phyloP scores from a whole-genome alignment of 169 alveolate genomes.

The Plasmodium vinckei region DNA sequence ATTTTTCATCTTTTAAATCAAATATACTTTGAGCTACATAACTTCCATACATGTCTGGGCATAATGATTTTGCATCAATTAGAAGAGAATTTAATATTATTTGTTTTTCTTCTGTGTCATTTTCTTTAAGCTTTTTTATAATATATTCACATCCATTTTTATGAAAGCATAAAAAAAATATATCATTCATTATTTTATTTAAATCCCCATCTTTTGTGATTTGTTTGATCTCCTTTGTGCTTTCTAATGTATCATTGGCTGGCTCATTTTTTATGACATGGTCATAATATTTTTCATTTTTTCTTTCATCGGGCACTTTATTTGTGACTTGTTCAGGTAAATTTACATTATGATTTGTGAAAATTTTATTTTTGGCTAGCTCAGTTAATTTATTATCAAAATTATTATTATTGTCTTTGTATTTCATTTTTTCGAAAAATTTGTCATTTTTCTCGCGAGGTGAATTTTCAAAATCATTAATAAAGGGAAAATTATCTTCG shows the following conservation, averaged over 20 bases:
- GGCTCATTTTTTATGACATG: background rate
- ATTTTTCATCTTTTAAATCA: slow-evolving; percentile 59
- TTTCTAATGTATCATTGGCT: background rate
- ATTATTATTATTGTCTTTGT: background rate
- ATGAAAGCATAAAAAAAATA: slow-evolving; percentile 60
- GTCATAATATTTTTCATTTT: background rate
- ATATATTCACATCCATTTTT: slow-evolving; percentile 70
- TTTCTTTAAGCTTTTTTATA: slow-evolving; percentile 59
- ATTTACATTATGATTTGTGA: no score
- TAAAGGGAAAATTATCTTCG: slow-evolving; percentile 18
- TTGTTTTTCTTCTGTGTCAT: slow-evolving; percentile 37
- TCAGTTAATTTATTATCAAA: no score
- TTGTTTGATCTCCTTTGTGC: background rate
- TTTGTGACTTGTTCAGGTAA: slow-evolving; percentile 24
- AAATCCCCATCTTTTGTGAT: background rate
- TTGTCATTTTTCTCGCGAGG: background rate
- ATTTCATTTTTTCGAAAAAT: background rate
- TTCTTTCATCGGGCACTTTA: background rate
- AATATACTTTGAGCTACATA: slow-evolving; percentile 75
- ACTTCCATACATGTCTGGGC: slow-evolving; percentile 73
- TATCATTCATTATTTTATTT: slow-evolving; percentile 46
- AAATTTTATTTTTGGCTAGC: no score
- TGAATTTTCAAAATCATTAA: slow-evolving; percentile 3
- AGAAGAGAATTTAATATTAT: slow-evolving; percentile 55
- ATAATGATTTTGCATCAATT: slow-evolving; percentile 43